Conservation (phyloP, 441 rosid genomes). For the Daphne laureola region DNA sequence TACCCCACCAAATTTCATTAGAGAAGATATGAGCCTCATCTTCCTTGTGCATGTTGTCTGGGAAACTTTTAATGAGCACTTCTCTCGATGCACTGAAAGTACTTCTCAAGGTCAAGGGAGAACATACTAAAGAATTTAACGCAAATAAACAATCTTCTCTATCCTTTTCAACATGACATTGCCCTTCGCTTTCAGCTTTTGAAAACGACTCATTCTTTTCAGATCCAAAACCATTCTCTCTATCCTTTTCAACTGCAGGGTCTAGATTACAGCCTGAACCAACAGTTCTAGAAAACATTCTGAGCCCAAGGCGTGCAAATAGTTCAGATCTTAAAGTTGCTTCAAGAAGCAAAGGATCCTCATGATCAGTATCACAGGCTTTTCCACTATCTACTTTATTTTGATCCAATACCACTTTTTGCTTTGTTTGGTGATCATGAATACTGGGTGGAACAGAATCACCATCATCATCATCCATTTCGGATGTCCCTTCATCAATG, state of each 20-base stretch:
- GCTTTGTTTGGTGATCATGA: conserved; percentile 27
- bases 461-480: conserved; percentile 23
- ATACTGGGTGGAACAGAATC: conserved; percentile 31
- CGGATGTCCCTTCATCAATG: conserved; percentile 52
- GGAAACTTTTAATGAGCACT: conserved; percentile 23
- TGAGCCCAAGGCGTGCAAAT: conserved; percentile 56
- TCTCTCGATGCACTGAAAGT: conserved; percentile 28
- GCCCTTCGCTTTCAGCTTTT: conserved; percentile 16
- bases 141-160: conserved; percentile 24
- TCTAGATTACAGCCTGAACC: conserved; percentile 28
- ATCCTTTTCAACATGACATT: conserved; percentile 35
- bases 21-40: conserved; percentile 21
- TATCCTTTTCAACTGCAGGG: conserved; percentile 39
- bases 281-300: conserved; percentile 37
- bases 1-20: conserved; percentile 23
- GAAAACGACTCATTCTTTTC: conserved; percentile 46
- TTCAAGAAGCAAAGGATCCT: conserved; percentile 65
- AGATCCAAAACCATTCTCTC: conserved; percentile 51
- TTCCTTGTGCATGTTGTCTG: conserved; percentile 15
- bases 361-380: conserved; percentile 23
- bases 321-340: conserved; percentile 80
- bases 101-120: conserved; percentile 45
- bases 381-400: conserved; percentile 4
- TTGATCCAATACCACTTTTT: conserved; percentile 27
- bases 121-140: conserved; percentile 20